A percentile compares a stretch with the other conserved stretches of the same genome.
Conservation (phyloP, 2,329 filamentous ascomycete species). For the Talaromyces sp. region DNA sequence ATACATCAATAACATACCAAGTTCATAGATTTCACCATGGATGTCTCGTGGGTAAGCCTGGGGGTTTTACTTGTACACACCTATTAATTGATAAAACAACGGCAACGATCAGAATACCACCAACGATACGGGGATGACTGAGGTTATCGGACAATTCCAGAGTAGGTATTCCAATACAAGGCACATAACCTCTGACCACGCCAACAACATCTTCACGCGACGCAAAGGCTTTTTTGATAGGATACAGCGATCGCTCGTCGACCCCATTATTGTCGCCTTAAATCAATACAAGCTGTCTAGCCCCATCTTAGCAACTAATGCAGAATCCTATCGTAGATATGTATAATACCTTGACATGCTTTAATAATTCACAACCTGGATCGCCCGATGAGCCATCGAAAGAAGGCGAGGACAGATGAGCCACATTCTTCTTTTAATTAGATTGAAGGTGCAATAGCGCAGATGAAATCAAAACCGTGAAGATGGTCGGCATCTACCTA, state of each 20-base stretch:
- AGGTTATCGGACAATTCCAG: background rate
- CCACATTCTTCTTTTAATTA: background rate
- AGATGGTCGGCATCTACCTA: too few relatives aligned
- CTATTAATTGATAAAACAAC: background rate
- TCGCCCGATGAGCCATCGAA: slow-evolving; percentile 14
- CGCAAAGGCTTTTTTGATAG: slow-evolving; percentile 10
- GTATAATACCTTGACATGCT: background rate
- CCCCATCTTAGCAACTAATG: background rate
- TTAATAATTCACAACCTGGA: slow-evolving; percentile 1
- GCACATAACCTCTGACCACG: slow-evolving; percentile 17
- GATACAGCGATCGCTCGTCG: slow-evolving; percentile 17
- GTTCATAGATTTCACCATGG: background rate
- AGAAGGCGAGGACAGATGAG: background rate
- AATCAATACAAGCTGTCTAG: slow-evolving; percentile 17
- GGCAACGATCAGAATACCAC: background rate
- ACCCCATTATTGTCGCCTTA: slow-evolving; percentile 19
- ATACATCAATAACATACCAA: background rate
- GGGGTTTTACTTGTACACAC: background rate
- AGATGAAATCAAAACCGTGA: too few relatives aligned
- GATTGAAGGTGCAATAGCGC: too few relatives aligned
- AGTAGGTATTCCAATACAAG: slow-evolving; percentile 12
- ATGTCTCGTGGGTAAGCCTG: background rate
- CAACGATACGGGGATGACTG: background rate
- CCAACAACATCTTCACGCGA: slow-evolving; percentile 17
- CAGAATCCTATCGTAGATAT: background rate